Evolutionary conservation across 2,329 filamentous ascomycete genomes (phyloP), one percentile per base, ranked within the genome.

Genomic region (Fusarium subtropicale): DNA sequence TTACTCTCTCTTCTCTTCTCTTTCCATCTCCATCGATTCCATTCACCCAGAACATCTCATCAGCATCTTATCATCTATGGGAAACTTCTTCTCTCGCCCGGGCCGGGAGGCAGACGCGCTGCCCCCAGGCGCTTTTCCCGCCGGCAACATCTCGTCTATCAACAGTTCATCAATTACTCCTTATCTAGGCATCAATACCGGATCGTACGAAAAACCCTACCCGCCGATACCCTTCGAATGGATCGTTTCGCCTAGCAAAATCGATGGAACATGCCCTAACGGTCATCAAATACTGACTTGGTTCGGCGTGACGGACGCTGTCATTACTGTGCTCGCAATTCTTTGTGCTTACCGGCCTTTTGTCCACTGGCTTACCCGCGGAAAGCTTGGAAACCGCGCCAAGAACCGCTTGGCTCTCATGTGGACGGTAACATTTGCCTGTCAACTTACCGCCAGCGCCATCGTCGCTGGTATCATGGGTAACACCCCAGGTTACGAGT

Each of bases 211-310:
- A 2, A 31, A 34, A 30, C 36, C 9, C 18, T 61, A 69, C 4
- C 70, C 71, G 4, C 68, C 71, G 2, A 68, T 74, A 31, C 72
- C 71, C 1, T 68, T 70, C 8, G 72, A 74, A 57, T 74, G 69
- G 71, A 72, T 74, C 6, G 45, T 74, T 15, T 71, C 59, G 20
- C 44, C 20, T 18, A 45, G 4, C 11, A 36, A 5, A 5, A 22
- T 57, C 3, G 6, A 54, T 1, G 56, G 56, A 1, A 51, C 68
- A 5, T 73, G 72, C 24, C 71, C 69, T 10, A 50, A 58, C 7
- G 59, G 57, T 0, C 50, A 53, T 5, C 57, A 52, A 4, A 66
- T 72, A 13, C 24, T 74, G 11, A 63, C 60, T 11, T 63, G 57
- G 45, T 74, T 75, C 28, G 72, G 57, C 13, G 56, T 73, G 10